Evolutionary conservation across 2,329 filamentous ascomycete genomes (phyloP).

Genomic region (Ceratocystis ficicola): DNA sequence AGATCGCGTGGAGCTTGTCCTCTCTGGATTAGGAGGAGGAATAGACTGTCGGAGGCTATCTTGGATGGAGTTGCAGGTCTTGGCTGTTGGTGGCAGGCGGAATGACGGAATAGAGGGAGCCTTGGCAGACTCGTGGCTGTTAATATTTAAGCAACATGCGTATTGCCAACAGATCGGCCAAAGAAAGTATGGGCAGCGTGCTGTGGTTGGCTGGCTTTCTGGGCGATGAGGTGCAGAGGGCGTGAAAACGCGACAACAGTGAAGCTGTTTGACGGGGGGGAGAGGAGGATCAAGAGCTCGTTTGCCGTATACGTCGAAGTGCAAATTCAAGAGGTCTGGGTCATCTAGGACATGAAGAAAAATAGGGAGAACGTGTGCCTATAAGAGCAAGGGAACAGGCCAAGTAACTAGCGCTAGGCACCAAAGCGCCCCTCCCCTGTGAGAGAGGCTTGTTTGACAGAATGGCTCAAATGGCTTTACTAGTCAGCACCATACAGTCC

Average conservation of each 20-base stretch:
- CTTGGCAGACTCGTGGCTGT: too few species aligned
- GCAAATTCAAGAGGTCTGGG: neutral
- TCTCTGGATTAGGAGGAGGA: neutral
- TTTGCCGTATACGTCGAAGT: conserved; percentile 12
- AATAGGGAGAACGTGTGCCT: conserved; percentile 1
- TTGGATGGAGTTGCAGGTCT: neutral
- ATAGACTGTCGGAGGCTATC: neutral
- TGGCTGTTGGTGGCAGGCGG: neutral
- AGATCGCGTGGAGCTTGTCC: neutral
- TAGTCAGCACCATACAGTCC: neutral
- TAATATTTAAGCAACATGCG: too few species aligned
- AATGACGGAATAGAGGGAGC: neutral
- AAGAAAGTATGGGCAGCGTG: neutral
- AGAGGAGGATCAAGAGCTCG: conserved; percentile 5
- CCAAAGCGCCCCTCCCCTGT: neutral
- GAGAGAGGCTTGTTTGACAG: neutral
- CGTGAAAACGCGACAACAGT: neutral
- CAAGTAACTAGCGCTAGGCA: neutral
- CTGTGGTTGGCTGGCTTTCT: neutral
- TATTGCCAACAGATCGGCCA: neutral
- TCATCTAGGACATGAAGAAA: neutral
- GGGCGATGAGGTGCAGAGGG: neutral
- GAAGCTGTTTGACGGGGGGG: neutral
- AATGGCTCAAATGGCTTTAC: neutral
- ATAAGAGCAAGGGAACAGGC: conserved; percentile 8